Percentiles rank a stretch among this genome's conserved stretches.
phyloP scores from a whole-genome alignment of 306 rosid genomes.

The Cicer cuneatum region DNA sequence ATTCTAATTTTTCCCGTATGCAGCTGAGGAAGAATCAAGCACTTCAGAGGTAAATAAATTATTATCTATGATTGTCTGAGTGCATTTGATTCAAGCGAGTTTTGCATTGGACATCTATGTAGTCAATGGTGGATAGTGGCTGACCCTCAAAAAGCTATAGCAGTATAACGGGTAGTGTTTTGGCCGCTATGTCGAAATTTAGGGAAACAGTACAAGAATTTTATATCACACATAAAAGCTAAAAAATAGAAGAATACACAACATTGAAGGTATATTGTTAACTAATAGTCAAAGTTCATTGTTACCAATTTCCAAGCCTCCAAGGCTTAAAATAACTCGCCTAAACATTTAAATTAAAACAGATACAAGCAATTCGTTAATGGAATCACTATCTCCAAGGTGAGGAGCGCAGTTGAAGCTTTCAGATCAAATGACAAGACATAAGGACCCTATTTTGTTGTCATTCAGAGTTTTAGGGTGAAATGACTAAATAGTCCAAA shows the following conservation, averaged over 20 bases:
- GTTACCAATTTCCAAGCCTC: neutral
- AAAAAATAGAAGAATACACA: neutral
- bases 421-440: neutral
- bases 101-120: neutral
- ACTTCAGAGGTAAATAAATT: conserved; percentile 71
- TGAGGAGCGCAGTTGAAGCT: neutral
- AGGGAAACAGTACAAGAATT: neutral
- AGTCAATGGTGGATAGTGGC: neutral
- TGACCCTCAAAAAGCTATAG: neutral
- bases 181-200: neutral
- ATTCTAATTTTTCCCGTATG: conserved; percentile 89
- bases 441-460: neutral
- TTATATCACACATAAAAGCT: neutral
- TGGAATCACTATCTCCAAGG: conserved; percentile 7
- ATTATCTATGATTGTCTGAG: conserved; percentile 24
- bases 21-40: conserved; percentile 92
- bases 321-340: neutral
- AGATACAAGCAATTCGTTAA: neutral
- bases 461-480: neutral
- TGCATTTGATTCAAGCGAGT: neutral
- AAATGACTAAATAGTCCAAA: neutral
- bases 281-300: neutral
- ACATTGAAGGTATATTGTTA: neutral
- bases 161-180: neutral
- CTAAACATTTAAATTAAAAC: neutral